A percentile compares a stretch with the other conserved stretches of the same genome.
Conservation (phyloP, 768 basidiomycete species). For the Calocybe indica region DNA sequence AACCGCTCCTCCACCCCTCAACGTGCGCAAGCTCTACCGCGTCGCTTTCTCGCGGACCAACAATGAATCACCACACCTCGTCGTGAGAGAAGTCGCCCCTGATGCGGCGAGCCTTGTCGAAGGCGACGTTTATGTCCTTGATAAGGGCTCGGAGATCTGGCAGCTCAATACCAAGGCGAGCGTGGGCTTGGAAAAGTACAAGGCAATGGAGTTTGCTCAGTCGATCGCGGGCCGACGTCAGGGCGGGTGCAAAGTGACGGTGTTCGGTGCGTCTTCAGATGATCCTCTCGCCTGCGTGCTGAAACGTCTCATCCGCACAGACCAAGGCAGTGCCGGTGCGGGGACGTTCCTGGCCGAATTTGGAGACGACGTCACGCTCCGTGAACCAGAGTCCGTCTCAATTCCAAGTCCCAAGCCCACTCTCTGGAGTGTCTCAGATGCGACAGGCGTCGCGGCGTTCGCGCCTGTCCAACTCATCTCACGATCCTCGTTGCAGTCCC, state of each 20-base stretch:
- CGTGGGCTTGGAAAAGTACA: constrained; percentile 51
- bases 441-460: constrained; percentile 33
- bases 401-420: constrained; percentile 7
- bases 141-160: constrained; percentile 46
- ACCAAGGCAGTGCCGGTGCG: constrained; percentile 44
- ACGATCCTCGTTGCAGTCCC: constrained; percentile 32
- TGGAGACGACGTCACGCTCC: constrained; percentile 23
- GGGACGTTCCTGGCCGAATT: constrained; percentile 44
- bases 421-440: constrained; percentile 41
- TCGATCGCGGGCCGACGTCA: constrained; percentile 34
- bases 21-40: constrained; percentile 45
- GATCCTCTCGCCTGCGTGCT: background rate
- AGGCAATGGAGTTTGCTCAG: constrained; percentile 55
- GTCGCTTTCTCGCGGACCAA: constrained; percentile 29
- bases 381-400: background rate
- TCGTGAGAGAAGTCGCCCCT: constrained; percentile 44
- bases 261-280: constrained; percentile 35
- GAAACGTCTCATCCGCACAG: constrained; percentile 19
- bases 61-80: constrained; percentile 20
- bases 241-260: constrained; percentile 35
- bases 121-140: constrained; percentile 56
- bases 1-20: constrained; percentile 31
- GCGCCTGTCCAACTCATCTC: constrained; percentile 23
- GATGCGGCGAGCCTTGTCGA: constrained; percentile 40
- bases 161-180: constrained; percentile 54